These are phyloP conservation scores for Nemania sp. DNA, from an alignment of 2,329 filamentous ascomycete genomes.

Conservation along the genomic window DNA sequence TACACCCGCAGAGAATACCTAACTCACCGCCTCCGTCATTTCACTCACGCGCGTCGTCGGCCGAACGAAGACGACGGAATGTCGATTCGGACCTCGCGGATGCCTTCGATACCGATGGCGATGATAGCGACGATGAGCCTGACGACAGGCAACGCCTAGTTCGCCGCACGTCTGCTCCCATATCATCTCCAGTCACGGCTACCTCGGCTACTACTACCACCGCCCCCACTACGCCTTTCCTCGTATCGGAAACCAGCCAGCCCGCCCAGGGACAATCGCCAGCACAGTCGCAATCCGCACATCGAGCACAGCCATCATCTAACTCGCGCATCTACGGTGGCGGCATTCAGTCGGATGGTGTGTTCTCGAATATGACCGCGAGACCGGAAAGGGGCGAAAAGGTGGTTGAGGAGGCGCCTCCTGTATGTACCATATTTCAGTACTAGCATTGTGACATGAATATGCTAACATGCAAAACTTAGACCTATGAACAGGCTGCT, in stretches of 20 bases:
- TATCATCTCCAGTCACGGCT: slow-evolving; percentile 27
- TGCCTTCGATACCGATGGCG: slow-evolving; percentile 84
- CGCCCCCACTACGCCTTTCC: slow-evolving; percentile 23
- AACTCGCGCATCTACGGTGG: slow-evolving; percentile 65
- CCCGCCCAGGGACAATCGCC: slow-evolving; percentile 23
- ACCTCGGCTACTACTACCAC: slow-evolving; percentile 25
- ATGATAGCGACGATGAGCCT: slow-evolving; percentile 69
- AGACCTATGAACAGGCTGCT: slow-evolving; percentile 98
- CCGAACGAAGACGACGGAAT: slow-evolving; percentile 46
- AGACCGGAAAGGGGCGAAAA: slow-evolving; percentile 82
- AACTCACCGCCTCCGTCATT: slow-evolving; percentile 80
- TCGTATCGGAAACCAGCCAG: slow-evolving; percentile 22
- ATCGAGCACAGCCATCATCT: slow-evolving; percentile 30
- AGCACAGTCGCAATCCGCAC: slow-evolving; percentile 34
- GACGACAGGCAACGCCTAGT: slow-evolving; percentile 88
- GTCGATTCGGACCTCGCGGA: slow-evolving; percentile 86
- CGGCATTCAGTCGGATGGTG: slow-evolving; percentile 83
- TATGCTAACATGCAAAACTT: slow-evolving; percentile 41
- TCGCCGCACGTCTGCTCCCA: slow-evolving; percentile 58
- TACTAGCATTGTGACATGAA: neutral
- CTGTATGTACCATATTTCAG: slow-evolving; percentile 61
- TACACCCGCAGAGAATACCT: slow-evolving; percentile 47
- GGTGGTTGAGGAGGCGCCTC: slow-evolving; percentile 83
- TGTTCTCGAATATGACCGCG: slow-evolving; percentile 92
- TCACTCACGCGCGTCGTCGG: slow-evolving; percentile 78